A percentile compares a stretch with the other conserved stretches of the same genome.
These are phyloP conservation scores for Chaetomiaceae sp. DNA, from an alignment of 2,329 filamentous ascomycete genomes.

Conservation along the genomic window DNA sequence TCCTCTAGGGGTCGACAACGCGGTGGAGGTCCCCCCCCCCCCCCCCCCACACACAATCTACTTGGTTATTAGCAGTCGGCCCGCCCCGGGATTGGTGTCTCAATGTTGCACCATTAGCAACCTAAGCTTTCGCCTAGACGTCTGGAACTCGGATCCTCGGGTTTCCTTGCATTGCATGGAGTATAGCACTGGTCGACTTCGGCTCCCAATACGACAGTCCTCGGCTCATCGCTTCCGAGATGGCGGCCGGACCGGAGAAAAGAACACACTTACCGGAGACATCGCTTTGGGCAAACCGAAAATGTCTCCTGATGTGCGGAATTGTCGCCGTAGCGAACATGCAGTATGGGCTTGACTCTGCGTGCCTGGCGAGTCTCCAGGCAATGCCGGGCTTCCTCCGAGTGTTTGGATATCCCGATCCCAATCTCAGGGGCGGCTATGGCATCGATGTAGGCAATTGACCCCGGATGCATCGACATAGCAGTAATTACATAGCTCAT, in stretches of 20 bases:
- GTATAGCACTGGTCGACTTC: too few relatives aligned
- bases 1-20: not conserved
- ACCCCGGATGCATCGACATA: too few relatives aligned
- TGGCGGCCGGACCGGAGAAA: not conserved
- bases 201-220: too few relatives aligned
- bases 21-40: not conserved
- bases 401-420: constrained; percentile 47
- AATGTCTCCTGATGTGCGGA: constrained; percentile 44
- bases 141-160: not conserved
- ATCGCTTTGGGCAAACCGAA: constrained; percentile 38
- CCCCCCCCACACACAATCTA: not conserved
- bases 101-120: not conserved
- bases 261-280: constrained; percentile 29
- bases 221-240: not conserved
- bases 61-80: not conserved
- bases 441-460: constrained; percentile 39
- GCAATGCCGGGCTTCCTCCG: constrained; percentile 49
- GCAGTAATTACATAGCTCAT: too few relatives aligned
- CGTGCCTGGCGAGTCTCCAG: constrained; percentile 42
- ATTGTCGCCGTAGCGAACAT: constrained; percentile 46
- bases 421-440: constrained; percentile 34
- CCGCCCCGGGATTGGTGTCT: not conserved
- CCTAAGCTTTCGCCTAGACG: too few relatives aligned
- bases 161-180: not conserved
- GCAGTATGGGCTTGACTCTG: constrained; percentile 49